Percentiles rank a stretch among this genome's conserved stretches.
phyloP scores from a whole-genome alignment of 345 rosid genomes.

The Citrus medica region DNA sequence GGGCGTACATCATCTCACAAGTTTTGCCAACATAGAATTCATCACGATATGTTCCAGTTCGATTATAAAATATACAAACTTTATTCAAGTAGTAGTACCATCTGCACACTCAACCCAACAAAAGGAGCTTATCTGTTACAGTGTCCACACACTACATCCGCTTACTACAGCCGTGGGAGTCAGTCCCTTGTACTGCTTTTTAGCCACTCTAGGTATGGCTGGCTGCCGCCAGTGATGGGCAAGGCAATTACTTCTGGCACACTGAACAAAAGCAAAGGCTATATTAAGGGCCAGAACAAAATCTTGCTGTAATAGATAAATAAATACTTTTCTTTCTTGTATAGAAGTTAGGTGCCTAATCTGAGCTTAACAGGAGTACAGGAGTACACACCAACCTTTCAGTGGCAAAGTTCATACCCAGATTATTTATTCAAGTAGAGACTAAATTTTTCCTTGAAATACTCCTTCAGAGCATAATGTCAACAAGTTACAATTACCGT shows the following conservation, averaged over 20 bases:
- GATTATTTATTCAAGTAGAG: no score
- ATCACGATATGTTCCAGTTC: neutral
- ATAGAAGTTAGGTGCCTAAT: no score
- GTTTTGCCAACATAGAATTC: neutral
- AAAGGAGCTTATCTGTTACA: neutral
- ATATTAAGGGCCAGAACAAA: neutral
- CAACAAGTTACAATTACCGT: no score
- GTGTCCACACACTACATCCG: neutral
- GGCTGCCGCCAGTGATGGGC: conserved; percentile 81
- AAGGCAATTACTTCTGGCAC: conserved; percentile 89
- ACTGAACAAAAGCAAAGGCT: conserved; percentile 30
- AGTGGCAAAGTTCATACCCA: no score
- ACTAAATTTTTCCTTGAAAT: no score
- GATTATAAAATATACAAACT: neutral
- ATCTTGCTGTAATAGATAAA: neutral
- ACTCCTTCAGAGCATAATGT: no score
- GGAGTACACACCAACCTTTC: no score
- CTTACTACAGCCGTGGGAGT: conserved; percentile 17
- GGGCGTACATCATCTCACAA: neutral
- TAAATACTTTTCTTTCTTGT: neutral
- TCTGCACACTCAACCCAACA: neutral
- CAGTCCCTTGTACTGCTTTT: conserved; percentile 79
- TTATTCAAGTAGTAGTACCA: conserved; percentile 3
- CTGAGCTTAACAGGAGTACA: no score
- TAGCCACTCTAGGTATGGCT: conserved; percentile 76